Evolutionary conservation across 257 asterid genomes (phyloP), one percentile per base, ranked within the genome.

Genomic region (Osmanthus fragrans): DNA sequence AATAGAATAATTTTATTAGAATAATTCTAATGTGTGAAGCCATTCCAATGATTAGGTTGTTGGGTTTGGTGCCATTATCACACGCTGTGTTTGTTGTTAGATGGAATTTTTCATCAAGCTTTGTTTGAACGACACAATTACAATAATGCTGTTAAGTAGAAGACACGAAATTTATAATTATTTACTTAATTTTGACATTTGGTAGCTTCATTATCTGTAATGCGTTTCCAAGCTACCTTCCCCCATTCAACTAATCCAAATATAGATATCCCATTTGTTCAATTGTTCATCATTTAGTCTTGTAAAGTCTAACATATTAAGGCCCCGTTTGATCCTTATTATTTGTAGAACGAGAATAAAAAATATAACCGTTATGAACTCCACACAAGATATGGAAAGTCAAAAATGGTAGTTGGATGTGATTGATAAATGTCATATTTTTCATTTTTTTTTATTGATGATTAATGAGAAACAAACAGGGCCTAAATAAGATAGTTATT

Each of bases 41-140:
- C 66, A 84, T 86, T 88, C 71, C 66, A 84, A 88, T 88, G 83
- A 84, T 86, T 88, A 86, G 83, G 85, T 83, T 51, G 92, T 82
- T 86, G 75, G 87, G 81, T 87, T 83, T 80, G 87, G 84, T 84
- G 75, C 70, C 73, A 45, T 65, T 63, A 33, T 63, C 67, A 73
- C 76, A 71, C 82, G 75, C 79, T 78, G 36, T 81, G 85, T 83
- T 85, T 78, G 89, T 86, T 81, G 88, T 82, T 86, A 7, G 83
- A 82, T 40, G 36, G 58, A 69, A 72, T 30, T 70, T 77, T 70
- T 69, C 58, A 25, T 78, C 73, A 27, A 47, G 29, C 75, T 71
- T 71, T 12, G 19, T 21, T 21, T 77, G 56, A 77, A 67, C 19
- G 27, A 49, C 49, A 32, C 30, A 7, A 42, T 29, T 30, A 73